Base-by-base conservation (phyloP, 2,329 filamentous ascomycete genomes). In the Diaporthe capsici region DNA sequence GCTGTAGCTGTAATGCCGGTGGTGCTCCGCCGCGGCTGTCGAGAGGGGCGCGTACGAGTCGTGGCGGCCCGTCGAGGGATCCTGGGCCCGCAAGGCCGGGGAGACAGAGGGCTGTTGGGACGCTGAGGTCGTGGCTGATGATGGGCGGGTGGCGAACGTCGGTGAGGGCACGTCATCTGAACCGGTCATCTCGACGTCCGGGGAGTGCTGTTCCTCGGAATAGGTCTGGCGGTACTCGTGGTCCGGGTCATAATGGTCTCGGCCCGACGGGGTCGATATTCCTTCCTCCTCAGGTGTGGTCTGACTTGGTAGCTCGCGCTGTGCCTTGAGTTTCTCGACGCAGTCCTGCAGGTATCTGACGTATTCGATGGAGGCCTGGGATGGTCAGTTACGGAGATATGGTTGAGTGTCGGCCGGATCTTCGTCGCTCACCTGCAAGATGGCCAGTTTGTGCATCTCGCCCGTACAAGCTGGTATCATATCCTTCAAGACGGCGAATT, bases 381-480 rank as follows among this genome's bases (percentile, higher is more conserved):
- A 20, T 15, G 28, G 53, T 76, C 51, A 76, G 74, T 28, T 12
- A 75, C 76, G 75, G 61, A 8, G 3, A 22, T 34, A 17, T n/a
- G 25, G 25, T 31, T 1, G n/a, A 42, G 49, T 47, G 20, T 67
- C 55, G 25, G 37, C 6, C 4, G 4, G 15, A 28, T 25, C 20
- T n/a, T 9, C 4, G 2, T 8, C 37, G 84, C 89, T 78, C 83
- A 97, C 96, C 91, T 98, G 95, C 70, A 98, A 86, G 79, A 98
- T 98, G 22, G 96, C 95, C 75, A 98, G 87, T 85, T 99, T 99
- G 84, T 98, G 97, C 97, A 98, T 98, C 81, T 98, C 96, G 9
- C 95, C 96, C n/a, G 91, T 92, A 84, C 97, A 98, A 2, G 97
- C 96, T 0, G 97, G 97, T 75, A 98, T 97, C 94, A 99, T 95